Conservation (phyloP, 169 alveolate species). For the Cryptosporidium felis region DNA sequence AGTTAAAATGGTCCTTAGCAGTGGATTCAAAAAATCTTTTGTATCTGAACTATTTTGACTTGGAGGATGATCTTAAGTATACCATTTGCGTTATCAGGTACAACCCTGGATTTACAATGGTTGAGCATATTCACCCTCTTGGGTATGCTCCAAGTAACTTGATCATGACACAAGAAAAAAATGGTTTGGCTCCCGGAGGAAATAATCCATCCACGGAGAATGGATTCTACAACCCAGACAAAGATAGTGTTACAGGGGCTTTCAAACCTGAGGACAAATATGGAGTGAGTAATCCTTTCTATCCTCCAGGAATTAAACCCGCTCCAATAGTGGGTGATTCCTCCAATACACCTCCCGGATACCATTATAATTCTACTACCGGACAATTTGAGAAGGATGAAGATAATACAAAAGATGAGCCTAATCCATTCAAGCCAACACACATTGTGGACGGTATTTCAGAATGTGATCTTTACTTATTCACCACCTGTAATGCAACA, state of each 20-base stretch:
- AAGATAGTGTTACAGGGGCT: background rate
- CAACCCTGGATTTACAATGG: background rate
- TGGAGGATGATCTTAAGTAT: background rate
- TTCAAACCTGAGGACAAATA: slow-evolving; percentile 13
- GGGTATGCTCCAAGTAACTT: slow-evolving; percentile 23
- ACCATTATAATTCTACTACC: slow-evolving; percentile 5
- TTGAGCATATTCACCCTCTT: slow-evolving; percentile 4
- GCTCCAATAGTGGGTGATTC: background rate
- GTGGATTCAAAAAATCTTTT: background rate
- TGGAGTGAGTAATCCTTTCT: background rate
- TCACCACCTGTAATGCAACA: slow-evolving; percentile 53
- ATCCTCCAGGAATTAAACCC: slow-evolving; percentile 35
- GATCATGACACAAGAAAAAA: slow-evolving; percentile 3
- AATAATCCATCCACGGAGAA: background rate
- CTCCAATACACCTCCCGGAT: background rate
- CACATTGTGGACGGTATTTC: slow-evolving; percentile 38
- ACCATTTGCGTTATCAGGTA: background rate
- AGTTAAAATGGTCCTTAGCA: slow-evolving; percentile 9
- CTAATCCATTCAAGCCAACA: slow-evolving; percentile 32
- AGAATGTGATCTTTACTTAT: slow-evolving; percentile 22
- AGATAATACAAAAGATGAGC: background rate
- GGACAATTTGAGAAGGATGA: background rate
- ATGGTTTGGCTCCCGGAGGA: slow-evolving; percentile 20
- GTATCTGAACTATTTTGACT: slow-evolving; percentile 8
- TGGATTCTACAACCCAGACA: slow-evolving; percentile 19